Evolutionary conservation across 805 yeast genomes (phyloP), one percentile per base, ranked within the genome.

Genomic region (Isabelozyma rhagii): DNA sequence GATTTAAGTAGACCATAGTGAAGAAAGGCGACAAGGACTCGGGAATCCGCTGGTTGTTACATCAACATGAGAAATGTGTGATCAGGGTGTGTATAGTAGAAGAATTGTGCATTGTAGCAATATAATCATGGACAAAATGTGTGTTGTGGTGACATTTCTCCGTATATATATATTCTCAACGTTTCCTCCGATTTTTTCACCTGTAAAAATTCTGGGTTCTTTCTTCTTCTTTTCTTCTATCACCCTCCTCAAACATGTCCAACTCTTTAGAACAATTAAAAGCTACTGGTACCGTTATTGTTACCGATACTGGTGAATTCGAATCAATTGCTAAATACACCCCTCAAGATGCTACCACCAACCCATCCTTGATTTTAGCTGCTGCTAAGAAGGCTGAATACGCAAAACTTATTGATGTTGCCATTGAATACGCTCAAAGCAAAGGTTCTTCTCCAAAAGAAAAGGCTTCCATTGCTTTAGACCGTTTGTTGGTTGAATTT

Each of bases 271-370:
- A 87, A 71, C 92, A 87, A 76, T 85, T 94, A 68, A 94, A 93
- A 74, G 91, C 96, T 57, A 71, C 97, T 51, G 98, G 98, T 62
- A 94, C 99, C 60, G 87, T 82, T 60, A 97, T 94, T 67, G 99
- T 94, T 68, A 89, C 99, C 58, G 99, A 94, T 80, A 91, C 98
- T 55, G 99, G 99, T 78, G 99, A 94, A 74, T 94, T 94, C 71
- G 97, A 90, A 74, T 86, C 94, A 57, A 94, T 94, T 70, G 97
- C 97, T 68, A 90, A 92, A 76, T 94, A 87, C 80, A 89, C 94
- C 63, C 99, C 99, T 60, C 98, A 94, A 80, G 99, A 94, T 75
- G 97, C 99, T 59, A 94, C 99, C 62, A 94, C 99, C 70, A 94
- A 94, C 81, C 99, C 99, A 59, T 91, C 98, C 42, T 81, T 94